Conservation (phyloP, 202 grass and related monocot species). For the Saccharum hybrid region DNA sequence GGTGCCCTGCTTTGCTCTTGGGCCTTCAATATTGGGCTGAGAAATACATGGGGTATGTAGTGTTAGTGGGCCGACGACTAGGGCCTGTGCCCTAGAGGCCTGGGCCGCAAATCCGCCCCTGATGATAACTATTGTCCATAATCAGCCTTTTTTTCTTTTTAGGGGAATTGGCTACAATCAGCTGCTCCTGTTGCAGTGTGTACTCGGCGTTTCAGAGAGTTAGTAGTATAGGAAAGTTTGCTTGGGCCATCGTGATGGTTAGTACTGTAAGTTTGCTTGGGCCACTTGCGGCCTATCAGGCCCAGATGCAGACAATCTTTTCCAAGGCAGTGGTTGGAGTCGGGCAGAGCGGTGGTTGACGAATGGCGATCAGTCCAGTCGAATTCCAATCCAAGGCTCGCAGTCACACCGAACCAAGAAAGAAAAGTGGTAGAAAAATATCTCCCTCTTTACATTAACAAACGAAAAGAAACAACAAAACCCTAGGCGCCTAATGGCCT, state of each 20-base stretch:
- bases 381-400: background rate
- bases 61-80: too few species aligned
- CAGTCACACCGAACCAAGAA: background rate
- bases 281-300: constrained; percentile 2
- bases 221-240: background rate
- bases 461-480: constrained; percentile 32
- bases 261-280: background rate
- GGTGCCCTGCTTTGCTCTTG: too few species aligned
- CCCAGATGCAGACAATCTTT: background rate
- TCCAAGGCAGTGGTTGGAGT: too few species aligned
- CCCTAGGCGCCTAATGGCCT: background rate
- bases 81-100: too few species aligned
- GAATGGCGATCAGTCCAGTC: constrained; percentile 38
- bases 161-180: background rate
- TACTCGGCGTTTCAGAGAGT: background rate
- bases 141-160: too few species aligned
- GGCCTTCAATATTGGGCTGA: too few species aligned
- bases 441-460: constrained; percentile 22
- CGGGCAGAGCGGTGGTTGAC: constrained; percentile 34
- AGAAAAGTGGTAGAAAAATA: background rate
- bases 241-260: background rate
- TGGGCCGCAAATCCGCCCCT: too few species aligned
- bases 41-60: too few species aligned
- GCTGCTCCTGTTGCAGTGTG: background rate
- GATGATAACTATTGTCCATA: too few species aligned